Evolutionary conservation across 345 rosid genomes (phyloP).

Genomic region (Firmiana major): DNA sequence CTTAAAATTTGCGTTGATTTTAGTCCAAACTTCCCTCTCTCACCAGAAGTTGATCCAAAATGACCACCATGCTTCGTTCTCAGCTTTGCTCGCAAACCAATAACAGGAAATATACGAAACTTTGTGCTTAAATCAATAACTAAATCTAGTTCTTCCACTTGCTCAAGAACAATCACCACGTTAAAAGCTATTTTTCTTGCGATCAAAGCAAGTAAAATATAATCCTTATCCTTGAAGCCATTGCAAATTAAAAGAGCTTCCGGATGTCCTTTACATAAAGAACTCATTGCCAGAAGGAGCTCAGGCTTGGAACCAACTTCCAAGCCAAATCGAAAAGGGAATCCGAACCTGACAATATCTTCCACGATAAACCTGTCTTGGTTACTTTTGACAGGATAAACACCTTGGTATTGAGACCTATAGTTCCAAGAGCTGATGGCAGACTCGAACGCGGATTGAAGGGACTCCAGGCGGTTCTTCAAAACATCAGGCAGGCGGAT

Average conservation of each 20-base stretch:
- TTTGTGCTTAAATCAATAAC: constrained; percentile 61
- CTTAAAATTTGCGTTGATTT: constrained; percentile 68
- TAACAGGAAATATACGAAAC: constrained; percentile 57
- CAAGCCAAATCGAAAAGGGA: constrained; percentile 62
- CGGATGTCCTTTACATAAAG: constrained; percentile 61
- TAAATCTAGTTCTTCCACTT: constrained; percentile 83
- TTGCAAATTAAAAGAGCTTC: constrained; percentile 73
- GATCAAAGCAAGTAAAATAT: constrained; percentile 61
- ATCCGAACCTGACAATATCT: constrained; percentile 75
- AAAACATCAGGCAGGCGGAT: constrained; percentile 71
- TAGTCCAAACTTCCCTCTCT: constrained; percentile 84
- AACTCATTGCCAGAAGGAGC: constrained; percentile 82
- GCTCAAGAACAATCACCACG: constrained; percentile 74
- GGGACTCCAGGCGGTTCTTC: constrained; percentile 69
- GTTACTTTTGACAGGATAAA: constrained; percentile 91
- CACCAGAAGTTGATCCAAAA: constrained; percentile 89
- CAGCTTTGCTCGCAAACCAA: constrained; percentile 77
- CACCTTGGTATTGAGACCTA: constrained; percentile 75
- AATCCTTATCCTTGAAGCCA: constrained; percentile 81
- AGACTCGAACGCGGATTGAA: constrained; percentile 42
- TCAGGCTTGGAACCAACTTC: constrained; percentile 98
- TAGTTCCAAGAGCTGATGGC: constrained; percentile 38
- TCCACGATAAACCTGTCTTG: constrained; percentile 83
- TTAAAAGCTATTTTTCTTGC: constrained; percentile 67
- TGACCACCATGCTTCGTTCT: constrained; percentile 86